Evolutionary conservation across 1,139 yeast species (phyloP).

Genomic region (Pichia sp.): DNA sequence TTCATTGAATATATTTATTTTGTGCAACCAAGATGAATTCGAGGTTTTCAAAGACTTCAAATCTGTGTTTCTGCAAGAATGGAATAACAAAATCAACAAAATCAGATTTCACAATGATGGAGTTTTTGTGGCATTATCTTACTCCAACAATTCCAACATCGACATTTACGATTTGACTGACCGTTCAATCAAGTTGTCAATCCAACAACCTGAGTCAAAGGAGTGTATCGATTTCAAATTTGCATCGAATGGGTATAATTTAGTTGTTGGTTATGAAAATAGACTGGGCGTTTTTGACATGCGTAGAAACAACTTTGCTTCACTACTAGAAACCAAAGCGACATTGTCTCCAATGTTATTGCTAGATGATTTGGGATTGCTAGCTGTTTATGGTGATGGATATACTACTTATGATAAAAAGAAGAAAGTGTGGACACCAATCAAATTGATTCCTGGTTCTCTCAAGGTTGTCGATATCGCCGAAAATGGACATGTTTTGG

Average conservation of each 20-base stretch:
- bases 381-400: not conserved
- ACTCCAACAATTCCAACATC: constrained; percentile 29
- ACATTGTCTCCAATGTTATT: not conserved
- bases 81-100: not conserved
- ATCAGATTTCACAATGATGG: constrained; percentile 56
- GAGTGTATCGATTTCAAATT: constrained; percentile 14
- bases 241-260: constrained; percentile 12
- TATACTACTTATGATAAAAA: not conserved
- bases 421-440: not conserved
- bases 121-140: constrained; percentile 44
- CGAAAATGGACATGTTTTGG: too few species aligned
- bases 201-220: constrained; percentile 19
- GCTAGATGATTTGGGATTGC: constrained; percentile 3
- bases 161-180: constrained; percentile 30
- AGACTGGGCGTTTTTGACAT: constrained; percentile 6
- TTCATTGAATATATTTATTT: constrained; percentile 14
- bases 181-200: constrained; percentile 7
- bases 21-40: constrained; percentile 11
- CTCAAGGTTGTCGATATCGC: too few species aligned
- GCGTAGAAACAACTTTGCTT: constrained; percentile 5
- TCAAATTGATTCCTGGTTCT: too few species aligned
- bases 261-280: constrained; percentile 1
- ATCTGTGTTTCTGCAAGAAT: constrained; percentile 6
- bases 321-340: not conserved
- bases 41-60: constrained; percentile 9